phyloP scores from a whole-genome alignment of 371 early-diverging fungal genomes.

The Lichtheimia corymbifera region DNA sequence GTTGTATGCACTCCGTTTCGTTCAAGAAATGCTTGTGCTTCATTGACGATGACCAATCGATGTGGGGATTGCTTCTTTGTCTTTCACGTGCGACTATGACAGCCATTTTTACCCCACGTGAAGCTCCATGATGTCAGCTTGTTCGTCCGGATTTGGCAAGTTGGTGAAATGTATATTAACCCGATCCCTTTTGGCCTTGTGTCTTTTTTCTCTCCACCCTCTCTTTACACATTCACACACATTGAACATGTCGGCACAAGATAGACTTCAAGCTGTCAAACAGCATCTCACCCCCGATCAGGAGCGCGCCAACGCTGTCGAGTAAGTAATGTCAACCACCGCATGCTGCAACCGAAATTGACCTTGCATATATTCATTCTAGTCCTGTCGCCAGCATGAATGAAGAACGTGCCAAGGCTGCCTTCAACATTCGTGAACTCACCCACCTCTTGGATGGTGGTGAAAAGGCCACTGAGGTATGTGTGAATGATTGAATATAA shows the following conservation, averaged over 20 bases:
- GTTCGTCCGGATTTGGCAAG: background rate
- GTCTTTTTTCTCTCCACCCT: background rate
- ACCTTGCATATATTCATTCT: background rate
- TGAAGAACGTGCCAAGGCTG: constrained; percentile 77
- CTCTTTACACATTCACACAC: background rate
- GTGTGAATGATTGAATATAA: background rate
- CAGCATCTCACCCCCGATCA: constrained; percentile 31
- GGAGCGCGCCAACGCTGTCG: constrained; percentile 26
- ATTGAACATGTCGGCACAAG: constrained; percentile 14
- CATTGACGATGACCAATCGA: constrained; percentile 2
- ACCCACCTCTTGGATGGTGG: constrained; percentile 86
- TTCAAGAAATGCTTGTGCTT: background rate
- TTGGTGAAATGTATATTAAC: constrained; percentile 1
- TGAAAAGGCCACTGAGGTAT: constrained; percentile 59
- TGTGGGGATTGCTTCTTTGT: background rate
- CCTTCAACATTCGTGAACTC: constrained; percentile 77
- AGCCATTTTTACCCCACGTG: constrained; percentile 1
- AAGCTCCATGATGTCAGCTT: constrained; percentile 4
- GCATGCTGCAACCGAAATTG: background rate
- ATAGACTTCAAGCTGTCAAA: constrained; percentile 28
- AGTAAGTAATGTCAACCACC: constrained; percentile 20
- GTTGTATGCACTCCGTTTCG: background rate
- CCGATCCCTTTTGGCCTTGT: background rate
- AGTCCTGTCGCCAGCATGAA: constrained; percentile 49
- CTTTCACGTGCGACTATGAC: constrained; percentile 1